Percentiles rank a stretch among this genome's conserved stretches.
These are phyloP conservation scores for Gnomoniopsis smithogilvyi DNA, from an alignment of 2,329 filamentous ascomycete genomes.

Conservation along the genomic window DNA sequence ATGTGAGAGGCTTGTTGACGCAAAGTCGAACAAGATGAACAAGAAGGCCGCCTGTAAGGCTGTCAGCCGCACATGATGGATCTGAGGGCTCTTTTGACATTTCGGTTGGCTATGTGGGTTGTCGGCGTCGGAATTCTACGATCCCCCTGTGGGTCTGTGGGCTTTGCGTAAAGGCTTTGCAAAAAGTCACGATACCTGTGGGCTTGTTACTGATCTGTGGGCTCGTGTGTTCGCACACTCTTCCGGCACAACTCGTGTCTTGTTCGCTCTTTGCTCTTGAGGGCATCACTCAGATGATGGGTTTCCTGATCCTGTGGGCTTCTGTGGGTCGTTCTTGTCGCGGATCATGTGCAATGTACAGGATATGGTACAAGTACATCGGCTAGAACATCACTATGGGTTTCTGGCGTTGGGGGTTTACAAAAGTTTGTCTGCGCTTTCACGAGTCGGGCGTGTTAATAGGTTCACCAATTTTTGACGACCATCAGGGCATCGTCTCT, in stretches of 20 bases:
- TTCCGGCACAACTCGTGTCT: constrained; percentile 15
- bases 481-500: constrained; percentile 2
- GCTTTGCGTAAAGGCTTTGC: constrained; percentile 24
- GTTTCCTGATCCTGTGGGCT: constrained; percentile 24
- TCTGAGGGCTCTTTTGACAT: constrained; percentile 44
- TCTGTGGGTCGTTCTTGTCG: constrained; percentile 19
- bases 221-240: constrained; percentile 23
- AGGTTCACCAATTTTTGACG: constrained; percentile 1
- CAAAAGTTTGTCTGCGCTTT: constrained; percentile 16
- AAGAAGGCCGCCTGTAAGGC: constrained; percentile 64
- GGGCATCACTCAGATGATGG: constrained; percentile 21
- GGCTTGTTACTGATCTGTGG: constrained; percentile 39
- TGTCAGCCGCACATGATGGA: constrained; percentile 36
- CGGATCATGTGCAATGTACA: constrained; percentile 16
- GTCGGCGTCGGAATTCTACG: constrained; percentile 48
- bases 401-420: constrained; percentile 16
- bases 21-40: constrained; percentile 46
- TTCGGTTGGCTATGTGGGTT: constrained; percentile 54
- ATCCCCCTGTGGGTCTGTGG: constrained; percentile 39
- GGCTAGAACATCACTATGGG: constrained; percentile 16
- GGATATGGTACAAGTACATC: constrained; percentile 17
- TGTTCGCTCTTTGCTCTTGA: constrained; percentile 29
- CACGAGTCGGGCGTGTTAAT: not conserved
- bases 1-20: not conserved
- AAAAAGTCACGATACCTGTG: constrained; percentile 47